phyloP scores from a whole-genome alignment of 2,329 filamentous ascomycete species.

The Simplicillium sp. region DNA sequence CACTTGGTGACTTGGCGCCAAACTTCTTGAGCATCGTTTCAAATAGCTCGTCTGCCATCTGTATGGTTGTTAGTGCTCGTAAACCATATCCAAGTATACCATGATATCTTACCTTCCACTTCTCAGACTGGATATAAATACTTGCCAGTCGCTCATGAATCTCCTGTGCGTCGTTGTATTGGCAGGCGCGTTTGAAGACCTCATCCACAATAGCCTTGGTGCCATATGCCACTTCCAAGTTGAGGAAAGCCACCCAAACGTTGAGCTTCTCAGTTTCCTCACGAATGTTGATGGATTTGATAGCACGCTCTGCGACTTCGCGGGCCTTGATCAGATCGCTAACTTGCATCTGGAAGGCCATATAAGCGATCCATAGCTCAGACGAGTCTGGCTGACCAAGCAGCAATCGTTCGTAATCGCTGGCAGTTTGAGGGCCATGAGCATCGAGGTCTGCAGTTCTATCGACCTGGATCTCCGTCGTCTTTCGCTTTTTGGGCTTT shows the following conservation, averaged over 20 bases:
- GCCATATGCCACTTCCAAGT: conserved; percentile 86
- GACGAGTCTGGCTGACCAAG: conserved; percentile 92
- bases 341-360: conserved; percentile 95
- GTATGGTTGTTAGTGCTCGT: too few relatives aligned
- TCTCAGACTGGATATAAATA: conserved; percentile 89
- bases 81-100: too few relatives aligned
- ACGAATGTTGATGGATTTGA: conserved; percentile 82
- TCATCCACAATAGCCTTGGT: conserved; percentile 74
- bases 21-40: conserved; percentile 82
- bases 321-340: conserved; percentile 83
- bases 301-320: conserved; percentile 80
- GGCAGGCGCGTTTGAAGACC: conserved; percentile 83
- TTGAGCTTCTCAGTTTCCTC: conserved; percentile 91
- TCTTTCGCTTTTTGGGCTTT: conserved; percentile 68
- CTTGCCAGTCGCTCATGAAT: conserved; percentile 83
- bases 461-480: conserved; percentile 73
- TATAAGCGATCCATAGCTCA: conserved; percentile 89
- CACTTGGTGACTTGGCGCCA: conserved; percentile 65
- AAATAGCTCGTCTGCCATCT: conserved; percentile 87
- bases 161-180: conserved; percentile 87
- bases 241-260: conserved; percentile 89
- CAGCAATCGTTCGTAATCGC: conserved; percentile 88
- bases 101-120: conserved; percentile 57
- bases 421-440: conserved; percentile 78
- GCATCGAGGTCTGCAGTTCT: conserved; percentile 85